These are phyloP conservation scores for Clavariopsis aquatica DNA, from an alignment of 495 filamentous ascomycete genomes.

Conservation along the genomic window DNA sequence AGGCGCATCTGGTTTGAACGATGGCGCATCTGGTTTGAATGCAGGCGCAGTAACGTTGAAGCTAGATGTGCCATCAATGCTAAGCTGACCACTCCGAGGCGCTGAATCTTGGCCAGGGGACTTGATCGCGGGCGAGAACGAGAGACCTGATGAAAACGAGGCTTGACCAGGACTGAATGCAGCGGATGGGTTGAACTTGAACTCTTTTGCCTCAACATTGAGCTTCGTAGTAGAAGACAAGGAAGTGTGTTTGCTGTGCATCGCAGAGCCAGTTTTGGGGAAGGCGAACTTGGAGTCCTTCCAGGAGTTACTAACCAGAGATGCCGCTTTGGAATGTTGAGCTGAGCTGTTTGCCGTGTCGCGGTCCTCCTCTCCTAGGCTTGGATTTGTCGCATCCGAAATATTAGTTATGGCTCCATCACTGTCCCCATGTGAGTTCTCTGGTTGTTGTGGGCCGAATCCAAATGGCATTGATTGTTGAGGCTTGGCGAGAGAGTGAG, in stretches of 20 bases:
- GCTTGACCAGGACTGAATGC: constrained; percentile 62
- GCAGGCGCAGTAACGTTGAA: constrained; percentile 70
- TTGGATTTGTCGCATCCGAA: constrained; percentile 38
- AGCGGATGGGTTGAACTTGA: constrained; percentile 72
- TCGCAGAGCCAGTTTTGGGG: constrained; percentile 31
- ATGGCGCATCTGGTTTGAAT: constrained; percentile 63
- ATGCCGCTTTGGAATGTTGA: constrained; percentile 34
- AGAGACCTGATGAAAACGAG: constrained; percentile 53
- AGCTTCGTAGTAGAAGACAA: constrained; percentile 72
- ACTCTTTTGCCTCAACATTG: constrained; percentile 85
- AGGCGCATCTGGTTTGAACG: constrained; percentile 25
- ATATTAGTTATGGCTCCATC: constrained; percentile 35
- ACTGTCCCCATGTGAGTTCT: constrained; percentile 32
- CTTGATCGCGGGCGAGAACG: constrained; percentile 53
- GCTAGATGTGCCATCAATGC: constrained; percentile 38
- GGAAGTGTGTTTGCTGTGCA: constrained; percentile 56
- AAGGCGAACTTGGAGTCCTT: constrained; percentile 46
- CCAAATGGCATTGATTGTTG: constrained; percentile 31
- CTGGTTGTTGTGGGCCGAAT: constrained; percentile 16
- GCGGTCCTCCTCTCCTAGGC: constrained; percentile 24
- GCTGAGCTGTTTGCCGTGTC: constrained; percentile 21
- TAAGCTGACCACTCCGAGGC: constrained; percentile 27
- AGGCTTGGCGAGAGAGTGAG: constrained; percentile 39
- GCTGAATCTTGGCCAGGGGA: constrained; percentile 10
- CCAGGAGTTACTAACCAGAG: constrained; percentile 55